phyloP scores from a whole-genome alignment of 768 basidiomycete species.

The Stropharia rugosoannulata region DNA sequence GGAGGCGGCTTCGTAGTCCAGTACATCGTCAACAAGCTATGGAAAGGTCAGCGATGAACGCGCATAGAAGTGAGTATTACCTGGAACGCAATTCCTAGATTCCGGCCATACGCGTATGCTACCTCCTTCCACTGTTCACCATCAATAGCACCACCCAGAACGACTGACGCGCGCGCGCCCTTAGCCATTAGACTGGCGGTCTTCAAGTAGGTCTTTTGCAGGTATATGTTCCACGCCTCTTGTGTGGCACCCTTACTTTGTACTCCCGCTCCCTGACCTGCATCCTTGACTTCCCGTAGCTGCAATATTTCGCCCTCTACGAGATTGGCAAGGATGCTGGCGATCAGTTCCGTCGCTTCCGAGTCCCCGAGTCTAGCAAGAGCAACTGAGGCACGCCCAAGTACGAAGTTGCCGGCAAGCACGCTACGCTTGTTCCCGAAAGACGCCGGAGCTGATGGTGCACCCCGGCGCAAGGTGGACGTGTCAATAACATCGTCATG shows the following conservation, averaged over 20 bases:
- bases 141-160: slow-evolving; percentile 81
- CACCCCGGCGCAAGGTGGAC: slow-evolving; percentile 74
- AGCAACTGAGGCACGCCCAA: slow-evolving; percentile 82
- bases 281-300: slow-evolving; percentile 53
- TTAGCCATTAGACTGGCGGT: slow-evolving; percentile 95
- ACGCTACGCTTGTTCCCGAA: slow-evolving; percentile 90
- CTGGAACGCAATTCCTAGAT: slow-evolving; percentile 95
- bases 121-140: slow-evolving; percentile 90
- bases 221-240: slow-evolving; percentile 75
- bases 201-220: slow-evolving; percentile 93
- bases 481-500: slow-evolving; percentile 95
- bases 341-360: slow-evolving; percentile 89
- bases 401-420: slow-evolving; percentile 87
- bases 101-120: slow-evolving; percentile 95
- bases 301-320: slow-evolving; percentile 96
- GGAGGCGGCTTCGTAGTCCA: slow-evolving; percentile 84
- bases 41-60: neutral
- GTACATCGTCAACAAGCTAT: slow-evolving; percentile 92
- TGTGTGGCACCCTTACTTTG: slow-evolving; percentile 19
- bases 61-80: slow-evolving; percentile 37
- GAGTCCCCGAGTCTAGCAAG: slow-evolving; percentile 75
- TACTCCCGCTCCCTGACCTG: slow-evolving; percentile 28
- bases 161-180: slow-evolving; percentile 80
- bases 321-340: slow-evolving; percentile 83
- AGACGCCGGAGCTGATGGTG: slow-evolving; percentile 74